Conservation (phyloP, 306 rosid genomes). For the Cucurbita argyrosperma region DNA sequence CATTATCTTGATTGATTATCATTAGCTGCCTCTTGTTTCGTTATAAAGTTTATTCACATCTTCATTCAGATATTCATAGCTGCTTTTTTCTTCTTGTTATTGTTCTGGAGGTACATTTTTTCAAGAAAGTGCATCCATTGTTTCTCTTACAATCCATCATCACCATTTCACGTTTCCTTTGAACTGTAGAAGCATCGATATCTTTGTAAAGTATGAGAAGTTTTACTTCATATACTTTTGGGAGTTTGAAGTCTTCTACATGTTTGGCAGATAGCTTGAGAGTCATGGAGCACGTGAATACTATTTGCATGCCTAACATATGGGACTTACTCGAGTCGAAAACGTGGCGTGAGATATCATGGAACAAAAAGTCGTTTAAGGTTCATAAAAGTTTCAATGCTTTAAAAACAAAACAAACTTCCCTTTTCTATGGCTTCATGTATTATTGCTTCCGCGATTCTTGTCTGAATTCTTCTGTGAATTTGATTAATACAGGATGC, state of each 20-base stretch:
- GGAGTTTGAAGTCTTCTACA: constrained; percentile 1
- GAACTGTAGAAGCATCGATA: neutral
- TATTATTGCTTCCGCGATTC: neutral
- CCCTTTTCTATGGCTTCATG: too few species aligned
- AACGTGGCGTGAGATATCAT: constrained; percentile 50
- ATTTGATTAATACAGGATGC: constrained; percentile 29
- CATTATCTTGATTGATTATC: too few species aligned
- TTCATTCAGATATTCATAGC: neutral
- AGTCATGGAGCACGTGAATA: constrained; percentile 58
- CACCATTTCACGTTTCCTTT: neutral
- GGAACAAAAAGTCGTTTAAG: constrained; percentile 60
- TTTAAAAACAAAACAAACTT: neutral
- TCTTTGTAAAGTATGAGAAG: neutral
- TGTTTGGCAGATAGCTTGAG: constrained; percentile 61
- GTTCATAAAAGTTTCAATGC: constrained; percentile 10
- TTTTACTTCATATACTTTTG: neutral
- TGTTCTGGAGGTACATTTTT: neutral
- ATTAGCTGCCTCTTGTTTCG: too few species aligned
- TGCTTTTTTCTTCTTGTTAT: neutral
- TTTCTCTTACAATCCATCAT: neutral
- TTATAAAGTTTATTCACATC: too few species aligned
- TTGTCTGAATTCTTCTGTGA: neutral
- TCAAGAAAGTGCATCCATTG: neutral
- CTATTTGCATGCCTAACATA: constrained; percentile 39
- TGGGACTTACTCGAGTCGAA: constrained; percentile 49